Percentiles rank a stretch among this genome's conserved stretches.
These are phyloP conservation scores for Huntiella savannae DNA, from an alignment of 2,329 filamentous ascomycete genomes.

Conservation along the genomic window DNA sequence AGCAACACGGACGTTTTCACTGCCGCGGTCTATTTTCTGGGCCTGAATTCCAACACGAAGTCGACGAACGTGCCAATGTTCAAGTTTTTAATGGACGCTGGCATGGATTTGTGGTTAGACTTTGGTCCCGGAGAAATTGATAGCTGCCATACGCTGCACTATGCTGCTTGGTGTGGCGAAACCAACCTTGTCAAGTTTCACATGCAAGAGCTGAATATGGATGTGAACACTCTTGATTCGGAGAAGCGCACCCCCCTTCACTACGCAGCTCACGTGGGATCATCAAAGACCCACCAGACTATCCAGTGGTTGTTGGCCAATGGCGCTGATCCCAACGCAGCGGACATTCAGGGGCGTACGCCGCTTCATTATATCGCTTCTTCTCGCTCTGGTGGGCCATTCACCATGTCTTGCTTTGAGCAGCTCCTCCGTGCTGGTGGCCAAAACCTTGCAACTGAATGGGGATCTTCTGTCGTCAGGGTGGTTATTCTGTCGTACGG, in stretches of 20 bases:
- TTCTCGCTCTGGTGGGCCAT: slow-evolving; percentile 1
- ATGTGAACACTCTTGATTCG: slow-evolving; percentile 4
- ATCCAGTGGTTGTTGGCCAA: slow-evolving; percentile 5
- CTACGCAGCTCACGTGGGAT: neutral
- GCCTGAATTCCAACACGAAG: neutral
- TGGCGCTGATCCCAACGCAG: slow-evolving; percentile 5
- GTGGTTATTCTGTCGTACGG: slow-evolving; percentile 1
- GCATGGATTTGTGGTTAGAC: slow-evolving; percentile 4
- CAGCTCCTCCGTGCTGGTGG: slow-evolving; percentile 5
- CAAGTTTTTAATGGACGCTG: neutral
- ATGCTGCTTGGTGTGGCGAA: slow-evolving; percentile 2
- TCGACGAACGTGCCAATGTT: neutral
- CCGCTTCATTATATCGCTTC: slow-evolving; percentile 2
- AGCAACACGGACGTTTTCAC: neutral
- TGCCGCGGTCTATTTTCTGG: slow-evolving; percentile 2
- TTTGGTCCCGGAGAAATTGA: neutral
- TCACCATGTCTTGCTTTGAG: neutral
- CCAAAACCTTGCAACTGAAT: neutral
- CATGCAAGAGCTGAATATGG: slow-evolving; percentile 3
- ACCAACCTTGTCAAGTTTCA: slow-evolving; percentile 4
- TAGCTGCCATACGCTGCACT: slow-evolving; percentile 1
- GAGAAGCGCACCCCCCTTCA: slow-evolving; percentile 5
- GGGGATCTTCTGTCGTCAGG: slow-evolving; percentile 1
- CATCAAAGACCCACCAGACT: slow-evolving; percentile 2
- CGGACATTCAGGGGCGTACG: slow-evolving; percentile 4